These are phyloP conservation scores for Hypoxylon sp. DNA, from an alignment of 2,329 filamentous ascomycete species.

Conservation along the genomic window DNA sequence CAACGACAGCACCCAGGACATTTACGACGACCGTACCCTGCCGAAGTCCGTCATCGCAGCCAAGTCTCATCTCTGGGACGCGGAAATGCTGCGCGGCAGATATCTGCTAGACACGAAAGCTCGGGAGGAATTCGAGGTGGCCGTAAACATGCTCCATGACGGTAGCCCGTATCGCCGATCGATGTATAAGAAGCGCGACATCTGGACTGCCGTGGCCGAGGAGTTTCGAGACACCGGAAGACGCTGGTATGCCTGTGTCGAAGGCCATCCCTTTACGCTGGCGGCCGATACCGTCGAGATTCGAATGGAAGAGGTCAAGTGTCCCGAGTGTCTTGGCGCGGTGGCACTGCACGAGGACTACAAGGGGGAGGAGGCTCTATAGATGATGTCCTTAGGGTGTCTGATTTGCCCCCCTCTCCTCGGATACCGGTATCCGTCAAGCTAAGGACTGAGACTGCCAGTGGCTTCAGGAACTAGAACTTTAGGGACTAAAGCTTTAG, in stretches of 20 bases:
- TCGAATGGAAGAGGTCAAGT: constrained; percentile 65
- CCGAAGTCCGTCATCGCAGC: not conserved
- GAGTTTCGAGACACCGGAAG: constrained; percentile 58
- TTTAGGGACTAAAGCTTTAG: no score
- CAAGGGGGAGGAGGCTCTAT: no score
- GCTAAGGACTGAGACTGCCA: no score
- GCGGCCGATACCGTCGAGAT: constrained; percentile 66
- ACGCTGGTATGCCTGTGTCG: constrained; percentile 67
- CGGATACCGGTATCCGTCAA: no score
- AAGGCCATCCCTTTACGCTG: constrained; percentile 67
- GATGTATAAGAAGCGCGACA: constrained; percentile 56
- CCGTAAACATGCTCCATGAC: constrained; percentile 53
- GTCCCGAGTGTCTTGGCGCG: constrained; percentile 61
- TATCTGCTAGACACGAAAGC: constrained; percentile 47
- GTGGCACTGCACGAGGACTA: not conserved
- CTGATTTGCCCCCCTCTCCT: no score
- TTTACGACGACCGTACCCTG: not conserved
- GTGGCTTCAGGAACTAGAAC: no score
- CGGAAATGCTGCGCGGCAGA: constrained; percentile 14
- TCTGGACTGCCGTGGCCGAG: constrained; percentile 58
- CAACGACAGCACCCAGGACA: no score
- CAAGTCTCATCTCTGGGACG: constrained; percentile 4
- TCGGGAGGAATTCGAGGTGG: constrained; percentile 53
- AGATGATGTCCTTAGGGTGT: not conserved
- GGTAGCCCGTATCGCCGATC: constrained; percentile 57